Evolutionary conservation across 805 yeast genomes (phyloP).

Genomic region (Yarrowia sp.): DNA sequence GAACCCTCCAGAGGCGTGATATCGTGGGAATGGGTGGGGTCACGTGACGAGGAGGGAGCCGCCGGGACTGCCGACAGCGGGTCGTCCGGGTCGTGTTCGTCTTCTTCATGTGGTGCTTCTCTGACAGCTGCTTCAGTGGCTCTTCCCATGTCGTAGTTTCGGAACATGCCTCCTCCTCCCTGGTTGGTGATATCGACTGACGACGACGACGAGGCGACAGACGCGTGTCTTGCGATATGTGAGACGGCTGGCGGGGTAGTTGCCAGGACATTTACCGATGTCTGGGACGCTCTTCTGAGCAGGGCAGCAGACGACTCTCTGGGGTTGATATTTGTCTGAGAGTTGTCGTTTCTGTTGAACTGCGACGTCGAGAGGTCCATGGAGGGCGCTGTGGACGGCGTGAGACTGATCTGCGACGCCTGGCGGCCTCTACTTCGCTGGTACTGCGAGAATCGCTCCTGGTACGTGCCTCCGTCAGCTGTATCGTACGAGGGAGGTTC

Average conservation of each 20-base stretch:
- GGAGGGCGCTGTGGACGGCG: slow-evolving; percentile 3
- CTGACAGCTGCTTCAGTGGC: not conserved
- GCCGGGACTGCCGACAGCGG: not conserved
- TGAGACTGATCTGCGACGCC: not conserved
- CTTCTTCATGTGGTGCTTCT: not conserved
- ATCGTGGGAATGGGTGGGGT: not conserved
- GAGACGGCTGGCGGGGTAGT: slow-evolving; percentile 9
- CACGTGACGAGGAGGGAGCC: no score
- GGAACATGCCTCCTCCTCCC: slow-evolving; percentile 1
- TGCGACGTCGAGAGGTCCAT: slow-evolving; percentile 11
- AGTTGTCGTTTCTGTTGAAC: no score
- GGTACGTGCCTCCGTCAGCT: slow-evolving; percentile 1
- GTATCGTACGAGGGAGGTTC: slow-evolving; percentile 30
- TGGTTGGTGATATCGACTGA: slow-evolving; percentile 26
- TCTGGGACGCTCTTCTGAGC: slow-evolving; percentile 15
- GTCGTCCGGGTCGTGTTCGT: not conserved
- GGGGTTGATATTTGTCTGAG: not conserved
- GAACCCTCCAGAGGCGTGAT: not conserved
- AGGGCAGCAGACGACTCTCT: slow-evolving; percentile 5
- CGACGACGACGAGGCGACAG: slow-evolving; percentile 8
- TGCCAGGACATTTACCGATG: slow-evolving; percentile 30
- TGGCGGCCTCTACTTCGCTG: slow-evolving; percentile 1
- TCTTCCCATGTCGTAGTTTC: slow-evolving; percentile 11
- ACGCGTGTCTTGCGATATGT: not conserved
- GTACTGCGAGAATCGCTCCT: slow-evolving; percentile 15